Conservation (phyloP, 148 eudicot species). For the Silene conica region DNA sequence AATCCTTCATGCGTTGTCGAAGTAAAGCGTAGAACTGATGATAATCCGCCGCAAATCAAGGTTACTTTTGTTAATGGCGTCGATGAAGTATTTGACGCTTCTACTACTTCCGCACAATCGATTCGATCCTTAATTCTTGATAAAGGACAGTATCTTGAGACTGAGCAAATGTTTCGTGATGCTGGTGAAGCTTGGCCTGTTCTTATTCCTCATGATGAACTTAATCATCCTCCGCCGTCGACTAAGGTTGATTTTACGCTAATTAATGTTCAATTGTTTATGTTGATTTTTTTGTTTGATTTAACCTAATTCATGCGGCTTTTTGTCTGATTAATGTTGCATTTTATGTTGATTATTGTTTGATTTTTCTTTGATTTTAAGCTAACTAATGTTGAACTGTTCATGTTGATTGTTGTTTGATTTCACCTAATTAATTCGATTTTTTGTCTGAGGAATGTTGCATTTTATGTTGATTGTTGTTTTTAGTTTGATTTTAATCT, state of each 20-base stretch:
- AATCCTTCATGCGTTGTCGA: conserved; percentile 64
- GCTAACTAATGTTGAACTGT: no score
- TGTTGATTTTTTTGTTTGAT: neutral
- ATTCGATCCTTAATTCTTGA: conserved; percentile 67
- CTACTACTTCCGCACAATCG: conserved; percentile 65
- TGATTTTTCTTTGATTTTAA: no score
- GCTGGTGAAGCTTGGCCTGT: conserved; percentile 94
- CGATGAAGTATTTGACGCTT: conserved; percentile 75
- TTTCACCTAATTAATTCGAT: neutral
- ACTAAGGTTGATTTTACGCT: conserved; percentile 47
- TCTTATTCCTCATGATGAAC: conserved; percentile 62
- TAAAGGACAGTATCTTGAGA: conserved; percentile 75
- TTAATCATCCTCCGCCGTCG: conserved; percentile 43
- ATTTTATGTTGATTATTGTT: no score
- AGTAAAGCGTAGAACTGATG: conserved; percentile 85
- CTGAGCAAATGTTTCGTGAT: conserved; percentile 92
- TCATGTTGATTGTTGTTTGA: neutral
- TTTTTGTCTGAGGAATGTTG: neutral
- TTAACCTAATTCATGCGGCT: neutral
- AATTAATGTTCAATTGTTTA: no score
- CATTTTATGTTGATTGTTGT: no score
- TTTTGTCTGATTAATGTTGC: no score
- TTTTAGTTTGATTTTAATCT: neutral
- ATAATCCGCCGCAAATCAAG: conserved; percentile 66
- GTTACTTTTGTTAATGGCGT: conserved; percentile 87